These are phyloP conservation scores for Gossypium mustelinum DNA, from an alignment of 345 rosid species.

Conservation along the genomic window DNA sequence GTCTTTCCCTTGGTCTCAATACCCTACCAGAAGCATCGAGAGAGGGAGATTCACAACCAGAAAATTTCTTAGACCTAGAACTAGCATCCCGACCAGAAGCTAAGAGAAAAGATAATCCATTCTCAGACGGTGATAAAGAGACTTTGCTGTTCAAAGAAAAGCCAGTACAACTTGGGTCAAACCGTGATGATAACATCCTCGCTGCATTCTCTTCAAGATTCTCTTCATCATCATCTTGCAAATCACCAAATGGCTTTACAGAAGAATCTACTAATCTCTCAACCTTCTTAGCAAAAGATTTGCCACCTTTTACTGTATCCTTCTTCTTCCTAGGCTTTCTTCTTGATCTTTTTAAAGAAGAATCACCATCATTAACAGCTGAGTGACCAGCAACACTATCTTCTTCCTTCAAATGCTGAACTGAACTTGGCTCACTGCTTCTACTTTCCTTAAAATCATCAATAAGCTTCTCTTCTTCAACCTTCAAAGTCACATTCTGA, in stretches of 20 bases:
- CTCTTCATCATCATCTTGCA: slow-evolving; percentile 68
- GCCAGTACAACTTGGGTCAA: slow-evolving; percentile 78
- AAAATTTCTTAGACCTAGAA: slow-evolving; percentile 26
- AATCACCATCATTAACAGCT: slow-evolving; percentile 32
- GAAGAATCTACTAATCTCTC: slow-evolving; percentile 30
- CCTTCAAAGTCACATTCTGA: slow-evolving; percentile 31
- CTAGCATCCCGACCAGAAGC: slow-evolving; percentile 32
- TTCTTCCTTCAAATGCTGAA: slow-evolving; percentile 36
- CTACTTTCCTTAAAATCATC: slow-evolving; percentile 35
- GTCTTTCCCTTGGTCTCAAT: background rate
- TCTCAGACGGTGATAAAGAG: background rate
- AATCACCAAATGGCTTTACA: slow-evolving; percentile 15
- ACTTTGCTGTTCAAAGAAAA: slow-evolving; percentile 47
- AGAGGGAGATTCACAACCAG: background rate
- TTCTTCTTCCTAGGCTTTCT: slow-evolving; percentile 54
- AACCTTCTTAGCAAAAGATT: slow-evolving; percentile 31
- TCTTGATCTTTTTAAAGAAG: slow-evolving; percentile 28
- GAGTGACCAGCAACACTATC: slow-evolving; percentile 31
- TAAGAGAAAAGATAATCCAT: slow-evolving; percentile 22
- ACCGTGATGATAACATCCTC: slow-evolving; percentile 87
- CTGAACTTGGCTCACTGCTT: slow-evolving; percentile 25
- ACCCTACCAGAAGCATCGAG: background rate
- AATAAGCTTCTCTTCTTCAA: slow-evolving; percentile 31
- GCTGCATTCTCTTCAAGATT: slow-evolving; percentile 98
- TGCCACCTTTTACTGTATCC: slow-evolving; percentile 19